A percentile compares a stretch with the other conserved stretches of the same genome.
Evolutionary conservation across 2,329 filamentous ascomycete species (phyloP).

Genomic region (Aspergillus sp.): DNA sequence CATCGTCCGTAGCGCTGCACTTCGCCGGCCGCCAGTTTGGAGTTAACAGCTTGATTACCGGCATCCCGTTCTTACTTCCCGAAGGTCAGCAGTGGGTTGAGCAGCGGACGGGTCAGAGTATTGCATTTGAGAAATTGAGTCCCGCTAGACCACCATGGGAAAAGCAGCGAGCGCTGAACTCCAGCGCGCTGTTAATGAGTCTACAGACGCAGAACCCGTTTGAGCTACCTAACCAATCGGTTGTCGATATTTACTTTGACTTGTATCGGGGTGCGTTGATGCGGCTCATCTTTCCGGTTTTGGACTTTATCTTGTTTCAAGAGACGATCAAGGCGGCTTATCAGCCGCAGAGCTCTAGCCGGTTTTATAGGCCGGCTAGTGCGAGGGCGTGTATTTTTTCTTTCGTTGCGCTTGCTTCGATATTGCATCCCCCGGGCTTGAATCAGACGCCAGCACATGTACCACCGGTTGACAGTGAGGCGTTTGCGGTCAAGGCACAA

Average conservation of each 20-base stretch:
- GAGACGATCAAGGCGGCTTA: constrained; percentile 45
- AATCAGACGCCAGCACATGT: neutral
- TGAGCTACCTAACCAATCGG: constrained; percentile 30
- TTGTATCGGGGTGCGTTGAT: constrained; percentile 31
- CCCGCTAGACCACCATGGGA: constrained; percentile 28
- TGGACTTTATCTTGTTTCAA: constrained; percentile 44
- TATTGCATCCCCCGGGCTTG: constrained; percentile 16
- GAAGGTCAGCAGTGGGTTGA: constrained; percentile 46
- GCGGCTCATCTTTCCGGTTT: constrained; percentile 43
- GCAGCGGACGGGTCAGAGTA: constrained; percentile 37
- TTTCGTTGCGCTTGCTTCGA: constrained; percentile 38
- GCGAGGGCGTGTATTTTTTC: constrained; percentile 45
- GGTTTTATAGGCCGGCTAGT: constrained; percentile 22
- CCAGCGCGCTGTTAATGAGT: constrained; percentile 14
- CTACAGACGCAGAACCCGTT: constrained; percentile 15
- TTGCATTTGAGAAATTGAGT: constrained; percentile 24
- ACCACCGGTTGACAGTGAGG: constrained; percentile 34
- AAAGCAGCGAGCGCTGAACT: constrained; percentile 22
- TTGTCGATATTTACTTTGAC: constrained; percentile 27
- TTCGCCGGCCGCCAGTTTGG: constrained; percentile 45
- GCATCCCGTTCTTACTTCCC: constrained; percentile 45
- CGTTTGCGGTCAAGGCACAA: constrained; percentile 37
- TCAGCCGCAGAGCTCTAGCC: constrained; percentile 10
- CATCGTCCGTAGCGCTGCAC: constrained; percentile 36
- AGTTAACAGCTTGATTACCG: constrained; percentile 41